Conservation (phyloP, 2,329 filamentous ascomycete genomes). For the Ophiosphaerella herpotricha region DNA sequence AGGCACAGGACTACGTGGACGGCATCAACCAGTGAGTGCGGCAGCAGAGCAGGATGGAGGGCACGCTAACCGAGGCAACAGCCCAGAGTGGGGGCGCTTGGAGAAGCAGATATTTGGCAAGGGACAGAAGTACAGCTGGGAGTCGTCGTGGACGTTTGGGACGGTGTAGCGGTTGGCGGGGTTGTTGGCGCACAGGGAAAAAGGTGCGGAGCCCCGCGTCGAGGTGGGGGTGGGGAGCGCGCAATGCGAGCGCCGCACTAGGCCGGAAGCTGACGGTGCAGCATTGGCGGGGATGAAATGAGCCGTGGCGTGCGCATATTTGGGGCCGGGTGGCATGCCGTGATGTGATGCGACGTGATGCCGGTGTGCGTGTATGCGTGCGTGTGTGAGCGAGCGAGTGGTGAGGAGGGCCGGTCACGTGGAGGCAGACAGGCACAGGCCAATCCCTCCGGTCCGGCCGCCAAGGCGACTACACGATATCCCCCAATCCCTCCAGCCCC, state of each 20-base stretch:
- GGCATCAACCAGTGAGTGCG: conserved; percentile 42
- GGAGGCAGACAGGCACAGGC: too few species aligned
- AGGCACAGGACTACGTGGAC: conserved; percentile 41
- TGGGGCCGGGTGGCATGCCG: too few species aligned
- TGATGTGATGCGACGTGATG: too few species aligned
- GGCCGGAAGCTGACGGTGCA: too few species aligned
- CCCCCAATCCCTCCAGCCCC: too few species aligned
- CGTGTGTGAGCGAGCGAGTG: conserved; percentile 16
- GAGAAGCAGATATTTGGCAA: conserved; percentile 38
- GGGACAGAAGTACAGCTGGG: conserved; percentile 41
- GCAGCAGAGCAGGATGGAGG: conserved; percentile 1
- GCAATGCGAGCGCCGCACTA: background rate
- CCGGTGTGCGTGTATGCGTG: background rate
- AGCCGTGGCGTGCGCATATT: too few species aligned
- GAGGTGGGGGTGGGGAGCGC: too few species aligned
- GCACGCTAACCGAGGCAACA: conserved; percentile 26
- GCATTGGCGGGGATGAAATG: too few species aligned
- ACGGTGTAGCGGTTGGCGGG: conserved; percentile 15
- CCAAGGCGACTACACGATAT: conserved; percentile 37
- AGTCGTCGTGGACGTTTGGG: conserved; percentile 40
- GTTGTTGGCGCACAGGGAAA: conserved; percentile 1
- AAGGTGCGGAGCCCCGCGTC: too few species aligned
- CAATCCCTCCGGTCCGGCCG: background rate
- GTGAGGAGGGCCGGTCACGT: too few species aligned
- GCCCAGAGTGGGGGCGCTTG: conserved; percentile 41